Conservation (phyloP, 495 filamentous ascomycete species). For the Annulohypoxylon nitens region DNA sequence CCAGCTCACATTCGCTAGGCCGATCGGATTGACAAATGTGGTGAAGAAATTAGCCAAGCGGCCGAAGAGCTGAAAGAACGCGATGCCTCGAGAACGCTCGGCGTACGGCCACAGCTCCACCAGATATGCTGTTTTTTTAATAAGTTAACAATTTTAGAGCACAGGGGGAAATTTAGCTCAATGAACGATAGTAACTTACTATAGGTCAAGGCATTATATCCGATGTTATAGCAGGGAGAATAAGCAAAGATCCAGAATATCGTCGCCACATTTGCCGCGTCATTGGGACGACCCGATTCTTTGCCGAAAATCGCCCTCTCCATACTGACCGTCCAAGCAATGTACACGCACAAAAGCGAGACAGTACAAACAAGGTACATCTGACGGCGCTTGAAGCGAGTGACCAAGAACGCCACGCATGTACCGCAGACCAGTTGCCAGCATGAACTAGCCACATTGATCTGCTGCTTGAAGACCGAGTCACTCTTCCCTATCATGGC, state of each 20-base stretch:
- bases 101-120: constrained; percentile 75
- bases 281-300: constrained; percentile 54
- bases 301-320: constrained; percentile 61
- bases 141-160: not conserved
- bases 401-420: constrained; percentile 63
- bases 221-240: constrained; percentile 73
- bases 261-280: constrained; percentile 58
- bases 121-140: constrained; percentile 63
- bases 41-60: constrained; percentile 61
- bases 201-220: constrained; percentile 77
- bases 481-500: constrained; percentile 64
- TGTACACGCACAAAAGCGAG: constrained; percentile 67
- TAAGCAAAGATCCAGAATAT: constrained; percentile 75
- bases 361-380: constrained; percentile 71
- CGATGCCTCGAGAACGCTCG: constrained; percentile 70
- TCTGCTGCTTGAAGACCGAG: constrained; percentile 63
- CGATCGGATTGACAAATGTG: constrained; percentile 76
- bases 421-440: constrained; percentile 67
- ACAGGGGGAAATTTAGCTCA: no score
- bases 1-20: constrained; percentile 69
- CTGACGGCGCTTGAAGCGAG: constrained; percentile 66
- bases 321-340: constrained; percentile 71
- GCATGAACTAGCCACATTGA: constrained; percentile 71
- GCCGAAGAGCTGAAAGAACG: constrained; percentile 73
- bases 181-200: constrained; percentile 55